Evolutionary conservation across 1,284 basidiomycete species (phyloP).

Genomic region (Paramarasmius palmivorus): DNA sequence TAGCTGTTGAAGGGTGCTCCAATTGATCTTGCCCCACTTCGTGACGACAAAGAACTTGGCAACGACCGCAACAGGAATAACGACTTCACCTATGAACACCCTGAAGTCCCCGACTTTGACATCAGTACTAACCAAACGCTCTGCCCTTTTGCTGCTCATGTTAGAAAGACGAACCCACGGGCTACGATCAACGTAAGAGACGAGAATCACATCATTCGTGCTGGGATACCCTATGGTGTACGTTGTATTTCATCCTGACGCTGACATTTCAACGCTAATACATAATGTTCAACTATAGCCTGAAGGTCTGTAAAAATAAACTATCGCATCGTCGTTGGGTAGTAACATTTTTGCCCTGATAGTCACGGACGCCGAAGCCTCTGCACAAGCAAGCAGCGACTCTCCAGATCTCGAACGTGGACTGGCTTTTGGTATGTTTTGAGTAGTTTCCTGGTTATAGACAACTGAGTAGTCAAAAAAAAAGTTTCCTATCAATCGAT

Average conservation of each 20-base stretch:
- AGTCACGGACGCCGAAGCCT: constrained; percentile 19
- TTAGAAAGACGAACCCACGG: constrained; percentile 32
- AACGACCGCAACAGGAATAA: too few species aligned
- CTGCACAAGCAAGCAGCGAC: constrained; percentile 15
- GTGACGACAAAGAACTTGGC: too few species aligned
- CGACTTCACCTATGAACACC: too few species aligned
- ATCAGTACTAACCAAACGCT: constrained; percentile 23
- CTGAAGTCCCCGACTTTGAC: constrained; percentile 2
- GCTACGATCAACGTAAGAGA: constrained; percentile 7
- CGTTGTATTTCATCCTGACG: too few species aligned
- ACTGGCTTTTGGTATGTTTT: constrained; percentile 25
- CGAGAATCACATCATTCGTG: constrained; percentile 30
- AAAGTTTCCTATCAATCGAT: constrained; percentile 27
- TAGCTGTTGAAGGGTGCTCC: too few species aligned
- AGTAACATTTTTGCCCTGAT: too few species aligned
- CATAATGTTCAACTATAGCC: too few species aligned
- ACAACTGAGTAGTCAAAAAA: background rate
- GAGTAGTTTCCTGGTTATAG: background rate
- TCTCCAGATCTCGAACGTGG: constrained; percentile 23
- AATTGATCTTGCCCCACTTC: too few species aligned
- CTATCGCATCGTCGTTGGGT: too few species aligned
- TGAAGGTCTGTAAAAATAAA: too few species aligned
- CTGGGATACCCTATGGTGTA: constrained; percentile 41
- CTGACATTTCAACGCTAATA: background rate
- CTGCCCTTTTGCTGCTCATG: constrained; percentile 35